These are phyloP conservation scores for Pachysolen tannophilus DNA, from an alignment of 805 yeast species.

Conservation along the genomic window DNA sequence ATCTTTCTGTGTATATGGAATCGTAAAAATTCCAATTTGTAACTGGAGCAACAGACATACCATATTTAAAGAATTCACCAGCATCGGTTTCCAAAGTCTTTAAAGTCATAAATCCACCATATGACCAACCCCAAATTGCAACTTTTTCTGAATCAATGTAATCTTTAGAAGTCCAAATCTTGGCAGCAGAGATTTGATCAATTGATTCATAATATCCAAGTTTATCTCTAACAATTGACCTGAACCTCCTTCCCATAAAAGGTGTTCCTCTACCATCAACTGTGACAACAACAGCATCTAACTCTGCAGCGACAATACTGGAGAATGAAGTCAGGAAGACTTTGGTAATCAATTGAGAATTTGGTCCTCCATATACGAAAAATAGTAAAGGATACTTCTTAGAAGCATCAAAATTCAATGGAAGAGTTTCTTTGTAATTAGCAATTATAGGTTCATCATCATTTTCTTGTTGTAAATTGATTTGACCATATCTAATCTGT, in stretches of 20 bases:
- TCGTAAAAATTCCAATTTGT: slow-evolving; percentile 92
- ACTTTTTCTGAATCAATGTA: slow-evolving; percentile 64
- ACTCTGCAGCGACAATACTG: slow-evolving; percentile 66
- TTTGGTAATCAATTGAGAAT: slow-evolving; percentile 73
- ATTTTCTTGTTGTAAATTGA: slow-evolving; percentile 41
- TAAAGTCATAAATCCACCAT: slow-evolving; percentile 90
- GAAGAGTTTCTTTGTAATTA: slow-evolving; percentile 71
- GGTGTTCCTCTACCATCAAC: slow-evolving; percentile 99
- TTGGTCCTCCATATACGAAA: slow-evolving; percentile 94
- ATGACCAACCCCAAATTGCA: slow-evolving; percentile 98
- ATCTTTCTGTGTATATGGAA: slow-evolving; percentile 90
- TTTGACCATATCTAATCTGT: slow-evolving; percentile 37
- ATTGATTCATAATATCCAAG: slow-evolving; percentile 76
- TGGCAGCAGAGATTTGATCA: slow-evolving; percentile 86
- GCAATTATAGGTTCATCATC: slow-evolving; percentile 38
- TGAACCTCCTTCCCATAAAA: slow-evolving; percentile 68
- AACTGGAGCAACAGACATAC: slow-evolving; percentile 96
- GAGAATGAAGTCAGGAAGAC: slow-evolving; percentile 56
- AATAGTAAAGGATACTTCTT: slow-evolving; percentile 79
- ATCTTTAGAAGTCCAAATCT: slow-evolving; percentile 48
- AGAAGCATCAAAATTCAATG: slow-evolving; percentile 56
- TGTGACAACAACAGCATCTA: slow-evolving; percentile 81
- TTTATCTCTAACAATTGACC: slow-evolving; percentile 72
- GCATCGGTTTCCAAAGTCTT: slow-evolving; percentile 80
- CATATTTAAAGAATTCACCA: slow-evolving; percentile 71